Percentiles rank a stretch among this genome's conserved stretches.
phyloP scores from a whole-genome alignment of 2,329 filamentous ascomycete species.

The Aphanocladium album region DNA sequence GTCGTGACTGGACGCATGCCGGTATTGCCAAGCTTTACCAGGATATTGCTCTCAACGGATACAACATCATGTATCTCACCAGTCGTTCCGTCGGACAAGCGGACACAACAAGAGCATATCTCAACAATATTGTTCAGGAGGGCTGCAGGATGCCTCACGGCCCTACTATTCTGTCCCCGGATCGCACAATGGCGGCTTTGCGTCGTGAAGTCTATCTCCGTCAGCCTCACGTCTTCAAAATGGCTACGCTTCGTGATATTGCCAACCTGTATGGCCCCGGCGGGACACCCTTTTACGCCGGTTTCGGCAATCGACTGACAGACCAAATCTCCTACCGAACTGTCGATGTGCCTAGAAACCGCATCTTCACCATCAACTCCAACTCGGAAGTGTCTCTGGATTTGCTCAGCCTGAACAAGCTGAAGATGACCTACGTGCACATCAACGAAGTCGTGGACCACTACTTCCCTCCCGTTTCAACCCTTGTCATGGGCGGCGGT shows the following conservation, averaged over 20 bases:
- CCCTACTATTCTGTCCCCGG: constrained; percentile 90
- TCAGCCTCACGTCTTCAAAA: constrained; percentile 98
- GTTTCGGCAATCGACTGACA: constrained; percentile 93
- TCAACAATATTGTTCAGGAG: constrained; percentile 85
- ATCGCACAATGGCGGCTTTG: constrained; percentile 89
- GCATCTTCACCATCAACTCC: constrained; percentile 98
- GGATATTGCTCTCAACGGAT: constrained; percentile 91
- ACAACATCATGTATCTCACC: constrained; percentile 98
- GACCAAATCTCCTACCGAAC: constrained; percentile 94
- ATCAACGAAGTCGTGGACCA: constrained; percentile 98
- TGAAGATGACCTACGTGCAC: constrained; percentile 94
- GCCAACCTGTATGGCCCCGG: constrained; percentile 76
- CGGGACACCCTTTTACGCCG: constrained; percentile 86
- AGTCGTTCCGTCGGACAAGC: constrained; percentile 90
- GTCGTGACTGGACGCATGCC: constrained; percentile 94
- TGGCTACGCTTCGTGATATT: constrained; percentile 95
- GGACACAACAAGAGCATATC: constrained; percentile 82
- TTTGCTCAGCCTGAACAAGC: constrained; percentile 82
- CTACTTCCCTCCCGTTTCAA: constrained; percentile 89
- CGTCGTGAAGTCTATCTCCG: constrained; percentile 89
- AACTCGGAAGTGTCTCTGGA: constrained; percentile 94
- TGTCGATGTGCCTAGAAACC: constrained; percentile 87
- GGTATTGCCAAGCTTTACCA: constrained; percentile 96
- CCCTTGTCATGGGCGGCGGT: constrained; percentile 80
- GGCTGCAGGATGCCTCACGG: constrained; percentile 80